Evolutionary conservation across 306 rosid species (phyloP), one percentile per base, ranked within the genome.

Genomic region (Lathyrus sativus): DNA sequence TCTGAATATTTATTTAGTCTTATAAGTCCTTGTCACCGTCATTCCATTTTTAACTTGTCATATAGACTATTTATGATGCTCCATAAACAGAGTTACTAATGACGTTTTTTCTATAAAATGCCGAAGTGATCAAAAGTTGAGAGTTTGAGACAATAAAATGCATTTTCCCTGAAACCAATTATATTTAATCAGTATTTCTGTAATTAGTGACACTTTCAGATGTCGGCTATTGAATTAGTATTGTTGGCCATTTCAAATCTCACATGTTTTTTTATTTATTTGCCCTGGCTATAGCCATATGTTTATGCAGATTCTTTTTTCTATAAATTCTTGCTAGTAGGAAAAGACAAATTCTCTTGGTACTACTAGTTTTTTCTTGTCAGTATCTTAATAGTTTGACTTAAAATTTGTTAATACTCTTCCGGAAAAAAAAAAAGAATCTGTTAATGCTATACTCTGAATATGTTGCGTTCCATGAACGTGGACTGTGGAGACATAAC

Each of bases 1-100:
- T 50, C 13, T 17, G 28, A 17, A 50, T 50, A 2, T 18, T 24
- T 6, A 49, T 9, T 8, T 50, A 33, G 9, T 35, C 42, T 49
- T 42, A 5, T 5, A 6, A 45, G 67, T 19, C 59, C 53, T 70
- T 44, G 45, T 19, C 54, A 22, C 19, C 15, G 31, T 61, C 18
- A 55, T 46, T 29, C 24, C 15, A 7, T 69, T 53, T 70, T 31
- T 7, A 31, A 28, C 57, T 18, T 48, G 26, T 13, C n/a, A 45
- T 46, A 4, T 56, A 63, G 62, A 37, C 70, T 26, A 51, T 76
- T 62, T 62, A 62, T 75, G 65, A 3, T 24, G 22, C 62, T 56
- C 28, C 11, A 13, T 54, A 37, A 69, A 42, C 39, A 28, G 13
- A 62, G 37, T 48, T 11, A 18, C 37, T 41, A 12, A 24, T 22